A percentile compares a stretch with the other conserved stretches of the same genome.
Conservation (phyloP, 805 yeast species). For the Kluyveromyces wickerhamii region DNA sequence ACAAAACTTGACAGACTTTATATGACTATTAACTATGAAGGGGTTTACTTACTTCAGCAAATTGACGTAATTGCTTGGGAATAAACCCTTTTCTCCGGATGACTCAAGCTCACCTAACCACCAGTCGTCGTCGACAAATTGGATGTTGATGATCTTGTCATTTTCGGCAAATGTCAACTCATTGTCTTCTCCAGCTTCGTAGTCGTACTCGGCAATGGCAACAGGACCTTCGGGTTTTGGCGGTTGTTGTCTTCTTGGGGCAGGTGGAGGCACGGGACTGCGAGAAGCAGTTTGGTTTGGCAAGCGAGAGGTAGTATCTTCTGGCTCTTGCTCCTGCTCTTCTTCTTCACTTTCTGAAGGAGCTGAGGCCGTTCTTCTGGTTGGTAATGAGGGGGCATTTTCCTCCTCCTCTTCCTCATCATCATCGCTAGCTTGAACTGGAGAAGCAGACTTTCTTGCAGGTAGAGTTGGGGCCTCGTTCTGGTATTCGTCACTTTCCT, state of each 20-base stretch:
- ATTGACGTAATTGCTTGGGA: constrained; percentile 83
- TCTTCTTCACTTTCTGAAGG: constrained; percentile 13
- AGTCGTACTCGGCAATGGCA: constrained; percentile 82
- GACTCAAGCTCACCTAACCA: constrained; percentile 74
- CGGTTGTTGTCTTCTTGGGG: constrained; percentile 22
- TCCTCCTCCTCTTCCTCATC: constrained; percentile 13
- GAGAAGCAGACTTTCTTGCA: constrained; percentile 20
- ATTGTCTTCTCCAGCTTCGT: constrained; percentile 88
- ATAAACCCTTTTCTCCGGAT: constrained; percentile 70
- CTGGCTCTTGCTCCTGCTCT: constrained; percentile 18
- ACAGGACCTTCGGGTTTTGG: constrained; percentile 20
- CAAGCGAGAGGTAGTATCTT: constrained; percentile 15
- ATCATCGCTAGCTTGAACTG: constrained; percentile 19
- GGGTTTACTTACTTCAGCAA: constrained; percentile 6
- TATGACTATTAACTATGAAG: no score
- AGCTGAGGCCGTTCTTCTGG: constrained; percentile 11
- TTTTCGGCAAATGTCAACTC: constrained; percentile 83
- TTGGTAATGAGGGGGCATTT: constrained; percentile 10
- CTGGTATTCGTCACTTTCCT: neutral
- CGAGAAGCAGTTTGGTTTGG: constrained; percentile 9
- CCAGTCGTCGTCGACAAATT: constrained; percentile 93
- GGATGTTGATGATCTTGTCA: constrained; percentile 72
- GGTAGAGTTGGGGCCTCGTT: constrained; percentile 14
- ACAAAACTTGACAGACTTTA: no score
- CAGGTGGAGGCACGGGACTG: constrained; percentile 22